Evolutionary conservation across 345 rosid species (phyloP), one percentile per base, ranked within the genome.

Genomic region (Turnera subulata): DNA sequence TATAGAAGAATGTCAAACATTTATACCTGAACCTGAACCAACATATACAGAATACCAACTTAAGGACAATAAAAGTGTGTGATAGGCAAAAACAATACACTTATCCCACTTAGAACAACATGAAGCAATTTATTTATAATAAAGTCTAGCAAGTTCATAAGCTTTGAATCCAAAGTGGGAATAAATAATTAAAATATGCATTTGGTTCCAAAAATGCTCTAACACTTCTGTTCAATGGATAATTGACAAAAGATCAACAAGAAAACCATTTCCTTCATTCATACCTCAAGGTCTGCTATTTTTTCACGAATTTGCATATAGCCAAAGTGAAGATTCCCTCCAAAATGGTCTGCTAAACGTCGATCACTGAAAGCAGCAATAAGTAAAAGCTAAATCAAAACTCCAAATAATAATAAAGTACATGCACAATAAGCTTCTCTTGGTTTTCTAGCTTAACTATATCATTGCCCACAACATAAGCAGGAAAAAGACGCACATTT

Each of bases 241-340:
- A 12, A 56, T 16, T 8, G 24, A 11, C 6, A n/a, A 23, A 14
- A 5, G 12, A 20, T n/a, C 33, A 35, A 22, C 2, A 17, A 44
- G 25, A 22, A 20, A 63, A 48, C 42, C 44, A 25, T 21, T 25
- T n/a, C n/a, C 24, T 11, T 32, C 12, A 40, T 59, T 35, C 65
- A 59, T 75, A 93, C 99, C 99, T 87, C 92, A 65, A 85, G 95
- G 56, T 90, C 97, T 16, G 81, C 78, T 64, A 93, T 68, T 71
- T 93, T 93, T 67, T 93, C 99, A 33, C 96, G 96, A 66, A 93
- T 90, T 76, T 87, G 92, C 87, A 90, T 90, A 60, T 93, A 93
- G 53, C 99, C 99, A 48, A 93, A 64, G 71, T 93, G 99, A 58
- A 93, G 97, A 80, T 93, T 93, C 70, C 99, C 99, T 66, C 99